phyloP scores from a whole-genome alignment of 2,329 filamentous ascomycete genomes.

The Calonectria hawksworthii region DNA sequence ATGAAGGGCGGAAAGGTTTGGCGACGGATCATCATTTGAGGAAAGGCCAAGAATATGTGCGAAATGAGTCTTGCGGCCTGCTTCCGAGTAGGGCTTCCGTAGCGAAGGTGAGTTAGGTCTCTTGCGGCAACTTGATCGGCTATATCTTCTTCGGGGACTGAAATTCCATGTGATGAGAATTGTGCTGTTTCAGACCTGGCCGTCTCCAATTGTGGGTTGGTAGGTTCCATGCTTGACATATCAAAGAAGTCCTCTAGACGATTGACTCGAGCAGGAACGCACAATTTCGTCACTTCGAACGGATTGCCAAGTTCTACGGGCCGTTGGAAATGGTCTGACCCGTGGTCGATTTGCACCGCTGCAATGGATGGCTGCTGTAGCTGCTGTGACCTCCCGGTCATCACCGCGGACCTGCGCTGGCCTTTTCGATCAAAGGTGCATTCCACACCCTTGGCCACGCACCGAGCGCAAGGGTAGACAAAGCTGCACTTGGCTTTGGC shows the following conservation, averaged over 20 bases:
- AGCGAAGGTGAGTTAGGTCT: slow-evolving; percentile 33
- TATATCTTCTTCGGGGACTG: not conserved
- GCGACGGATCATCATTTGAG: slow-evolving; percentile 49
- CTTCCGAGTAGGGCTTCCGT: slow-evolving; percentile 18
- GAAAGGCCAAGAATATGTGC: slow-evolving; percentile 45
- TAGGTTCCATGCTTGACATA: not conserved
- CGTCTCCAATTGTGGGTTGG: no score
- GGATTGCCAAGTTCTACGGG: not conserved
- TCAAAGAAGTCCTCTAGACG: not conserved
- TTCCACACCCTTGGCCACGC: slow-evolving; percentile 25
- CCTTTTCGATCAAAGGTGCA: slow-evolving; percentile 30
- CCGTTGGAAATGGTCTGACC: not conserved
- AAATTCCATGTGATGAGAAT: no score
- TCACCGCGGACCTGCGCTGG: fast-evolving
- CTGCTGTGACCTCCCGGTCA: not conserved
- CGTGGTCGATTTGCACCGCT: no score
- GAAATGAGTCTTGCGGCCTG: slow-evolving; percentile 41
- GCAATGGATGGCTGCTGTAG: no score
- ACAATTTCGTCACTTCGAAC: not conserved
- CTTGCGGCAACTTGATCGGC: not conserved
- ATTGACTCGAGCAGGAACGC: not conserved
- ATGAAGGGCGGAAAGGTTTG: slow-evolving; percentile 50
- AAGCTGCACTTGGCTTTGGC: slow-evolving; percentile 46
- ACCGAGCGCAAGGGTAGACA: slow-evolving; percentile 39
- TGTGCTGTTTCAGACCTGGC: not conserved